These are phyloP conservation scores for Pinus tabuliformis DNA, from an alignment of 75 land plant genomes.

Conservation along the genomic window DNA sequence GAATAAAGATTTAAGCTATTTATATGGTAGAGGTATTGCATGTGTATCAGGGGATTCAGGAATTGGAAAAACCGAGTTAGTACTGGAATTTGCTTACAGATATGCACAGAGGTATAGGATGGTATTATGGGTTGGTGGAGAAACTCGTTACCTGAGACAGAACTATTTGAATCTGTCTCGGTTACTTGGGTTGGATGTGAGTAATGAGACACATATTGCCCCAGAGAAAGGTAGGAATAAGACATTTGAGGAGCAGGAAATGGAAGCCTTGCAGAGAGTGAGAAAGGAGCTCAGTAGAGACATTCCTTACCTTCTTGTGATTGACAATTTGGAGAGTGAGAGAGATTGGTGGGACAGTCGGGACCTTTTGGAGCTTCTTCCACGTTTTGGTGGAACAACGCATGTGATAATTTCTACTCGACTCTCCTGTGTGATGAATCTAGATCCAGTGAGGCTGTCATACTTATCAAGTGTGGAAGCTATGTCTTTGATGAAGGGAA, in stretches of 20 bases:
- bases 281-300: conserved; percentile 70
- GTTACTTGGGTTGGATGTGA: conserved; percentile 69
- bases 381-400: conserved; percentile 77
- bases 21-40: conserved; percentile 67
- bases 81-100: conserved; percentile 78
- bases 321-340: conserved; percentile 89
- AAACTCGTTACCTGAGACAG: conserved; percentile 76
- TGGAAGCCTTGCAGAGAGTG: conserved; percentile 63
- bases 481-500: conserved; percentile 77
- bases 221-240: conserved; percentile 43
- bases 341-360: conserved; percentile 88
- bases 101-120: conserved; percentile 77
- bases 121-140: conserved; percentile 95
- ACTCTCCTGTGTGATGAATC: conserved; percentile 62
- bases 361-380: conserved; percentile 78
- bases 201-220: conserved; percentile 37
- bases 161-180: conserved; percentile 67
- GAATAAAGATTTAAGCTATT: conserved; percentile 22
- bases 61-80: conserved; percentile 91
- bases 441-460: conserved; percentile 72
- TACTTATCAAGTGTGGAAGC: conserved; percentile 79
- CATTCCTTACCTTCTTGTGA: conserved; percentile 80
- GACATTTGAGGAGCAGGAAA: conserved; percentile 85
- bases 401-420: conserved; percentile 85
- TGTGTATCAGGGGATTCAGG: conserved; percentile 84